Evolutionary conservation across 257 asterid species (phyloP).

Genomic region (Solanum megistacrolobum): DNA sequence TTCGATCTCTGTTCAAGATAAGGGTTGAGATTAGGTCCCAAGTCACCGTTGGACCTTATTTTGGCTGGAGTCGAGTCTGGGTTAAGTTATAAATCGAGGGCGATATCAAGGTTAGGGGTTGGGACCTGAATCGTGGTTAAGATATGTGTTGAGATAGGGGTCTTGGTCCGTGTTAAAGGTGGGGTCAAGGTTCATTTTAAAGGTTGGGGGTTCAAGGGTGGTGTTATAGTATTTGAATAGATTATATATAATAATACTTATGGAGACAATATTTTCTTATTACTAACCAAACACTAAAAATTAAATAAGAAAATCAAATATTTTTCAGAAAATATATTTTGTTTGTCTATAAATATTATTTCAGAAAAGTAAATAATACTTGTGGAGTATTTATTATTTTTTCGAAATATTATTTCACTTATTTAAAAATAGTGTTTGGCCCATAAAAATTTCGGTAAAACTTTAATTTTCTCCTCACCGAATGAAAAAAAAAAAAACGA

Average conservation of each 20-base stretch:
- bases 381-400: background rate
- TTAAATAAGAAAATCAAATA: background rate
- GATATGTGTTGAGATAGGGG: background rate
- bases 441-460: background rate
- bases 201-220: background rate
- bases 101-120: background rate
- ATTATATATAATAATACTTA: background rate
- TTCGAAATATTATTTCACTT: background rate
- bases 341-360: background rate
- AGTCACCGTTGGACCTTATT: background rate
- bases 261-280: background rate
- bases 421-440: background rate
- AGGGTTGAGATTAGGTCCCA: background rate
- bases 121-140: background rate
- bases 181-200: background rate
- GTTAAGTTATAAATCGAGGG: too few relatives aligned
- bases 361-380: too few relatives aligned
- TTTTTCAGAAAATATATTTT: background rate
- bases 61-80: background rate
- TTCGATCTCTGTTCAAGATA: background rate
- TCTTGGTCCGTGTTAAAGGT: background rate
- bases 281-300: background rate
- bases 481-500: background rate
- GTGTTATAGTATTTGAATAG: background rate
- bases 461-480: background rate